Conservation (phyloP, 768 basidiomycete species). For the Panellus pusillus region DNA sequence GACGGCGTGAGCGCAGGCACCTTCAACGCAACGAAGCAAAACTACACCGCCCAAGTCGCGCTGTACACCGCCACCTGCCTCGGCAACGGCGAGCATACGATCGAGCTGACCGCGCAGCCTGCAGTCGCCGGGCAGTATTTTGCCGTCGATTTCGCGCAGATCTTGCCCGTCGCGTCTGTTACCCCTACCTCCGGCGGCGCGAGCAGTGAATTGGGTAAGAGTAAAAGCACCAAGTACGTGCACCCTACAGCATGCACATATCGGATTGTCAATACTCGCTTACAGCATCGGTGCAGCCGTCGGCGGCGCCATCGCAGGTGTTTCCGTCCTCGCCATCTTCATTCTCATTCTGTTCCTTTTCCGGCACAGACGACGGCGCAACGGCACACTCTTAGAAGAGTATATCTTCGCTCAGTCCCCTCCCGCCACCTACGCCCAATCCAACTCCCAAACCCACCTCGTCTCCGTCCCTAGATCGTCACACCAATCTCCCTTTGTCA, state of each 20-base stretch:
- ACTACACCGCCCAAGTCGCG: constrained; percentile 13
- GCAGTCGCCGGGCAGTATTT: constrained; percentile 7
- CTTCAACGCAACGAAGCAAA: constrained; percentile 21
- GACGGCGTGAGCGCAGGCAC: constrained; percentile 21
- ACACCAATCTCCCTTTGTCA: not conserved
- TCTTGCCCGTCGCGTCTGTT: not conserved
- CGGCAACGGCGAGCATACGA: constrained; percentile 21
- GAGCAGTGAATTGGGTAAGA: not conserved
- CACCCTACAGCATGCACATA: not conserved
- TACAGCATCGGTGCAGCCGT: constrained; percentile 11
- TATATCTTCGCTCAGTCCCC: not conserved
- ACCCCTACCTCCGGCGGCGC: not conserved
- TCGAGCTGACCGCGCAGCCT: constrained; percentile 17
- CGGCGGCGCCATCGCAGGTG: constrained; percentile 12
- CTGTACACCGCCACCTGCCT: constrained; percentile 16
- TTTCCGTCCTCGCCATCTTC: constrained; percentile 4
- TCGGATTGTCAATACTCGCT: not conserved
- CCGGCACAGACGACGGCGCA: constrained; percentile 4
- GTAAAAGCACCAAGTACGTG: not conserved
- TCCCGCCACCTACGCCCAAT: not conserved
- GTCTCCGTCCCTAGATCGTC: not conserved
- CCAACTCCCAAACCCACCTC: not conserved
- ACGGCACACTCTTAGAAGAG: not conserved
- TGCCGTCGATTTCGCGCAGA: constrained; percentile 14
- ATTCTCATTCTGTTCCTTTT: constrained; percentile 5